Base-by-base conservation (phyloP, 2,329 filamentous ascomycete genomes). In the Talaromyces marneffei region DNA sequence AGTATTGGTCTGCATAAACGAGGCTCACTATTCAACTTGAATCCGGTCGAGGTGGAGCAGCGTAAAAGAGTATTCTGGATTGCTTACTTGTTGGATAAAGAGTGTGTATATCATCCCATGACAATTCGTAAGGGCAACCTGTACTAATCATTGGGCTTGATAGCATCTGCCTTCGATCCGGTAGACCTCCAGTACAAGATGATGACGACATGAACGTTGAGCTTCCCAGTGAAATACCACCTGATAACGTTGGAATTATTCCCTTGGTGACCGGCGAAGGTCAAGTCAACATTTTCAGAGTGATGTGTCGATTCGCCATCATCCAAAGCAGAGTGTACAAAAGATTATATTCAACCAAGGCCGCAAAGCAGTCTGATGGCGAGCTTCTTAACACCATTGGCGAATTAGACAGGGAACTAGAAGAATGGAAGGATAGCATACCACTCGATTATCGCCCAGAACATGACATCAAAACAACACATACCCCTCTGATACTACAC, bases 291-390 rank as follows among this genome's bases (percentile, higher is more conserved):
- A 80, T 99, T 12, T 99, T 99, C 80, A 84, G 92, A 33, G 83
- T 92, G 40, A 92, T 97, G 86, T 96, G 91, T 72, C 90, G 92
- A 68, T 92, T 99, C 71, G 86, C 92, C 18, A 86, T 88, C 33
- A 97, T 99, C 64, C 90, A 97, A 75, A 94, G 91, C 75, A 91
- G 89, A 68, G 92, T 99, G 0, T 97, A 99, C 80, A 96, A 90
- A 77, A 86, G 87, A 58, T 80, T 99, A 0, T 99, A 99, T 75
- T 94, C 92, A 0, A 93, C 93, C 3, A 93, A 91, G 74, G 94
- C 94, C 1, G 87, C 91, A 1, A 94, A 92, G 70, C 90, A 97
- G 71, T 91, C 92, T 0, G 91, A 96, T 66, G 94, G 93, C 25
- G 93, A 97, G 74, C 81, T 97, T 8, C 82, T 99, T 52, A 96